Conservation (phyloP, 768 basidiomycete genomes). For the Leccinellum luteum region DNA sequence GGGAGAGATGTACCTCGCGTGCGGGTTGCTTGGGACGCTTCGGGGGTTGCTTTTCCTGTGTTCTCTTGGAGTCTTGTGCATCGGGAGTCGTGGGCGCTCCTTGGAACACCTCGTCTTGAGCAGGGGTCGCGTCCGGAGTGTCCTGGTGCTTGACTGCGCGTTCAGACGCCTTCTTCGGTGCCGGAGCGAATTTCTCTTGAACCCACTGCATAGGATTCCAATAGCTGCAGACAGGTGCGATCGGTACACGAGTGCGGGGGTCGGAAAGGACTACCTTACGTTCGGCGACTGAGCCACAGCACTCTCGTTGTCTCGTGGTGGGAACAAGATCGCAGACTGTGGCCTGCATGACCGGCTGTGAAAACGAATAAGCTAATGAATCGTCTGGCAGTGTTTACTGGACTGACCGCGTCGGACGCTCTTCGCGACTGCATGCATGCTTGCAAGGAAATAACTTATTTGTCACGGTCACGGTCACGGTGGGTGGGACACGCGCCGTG, state of each 20-base stretch:
- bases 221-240: conserved; percentile 37
- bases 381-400: not conserved
- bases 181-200: conserved; percentile 53
- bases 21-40: conserved; percentile 26
- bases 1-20: conserved; percentile 22
- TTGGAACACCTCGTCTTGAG: conserved; percentile 45
- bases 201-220: conserved; percentile 65
- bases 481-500: too few relatives aligned
- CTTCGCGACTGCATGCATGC: conserved; percentile 29
- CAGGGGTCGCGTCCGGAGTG: conserved; percentile 21
- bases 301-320: conserved; percentile 19
- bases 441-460: conserved; percentile 17
- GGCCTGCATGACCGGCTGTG: conserved; percentile 13
- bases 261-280: conserved; percentile 36
- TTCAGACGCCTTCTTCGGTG: conserved; percentile 40
- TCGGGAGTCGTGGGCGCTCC: conserved; percentile 22
- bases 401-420: conserved; percentile 26
- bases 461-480: conserved; percentile 12
- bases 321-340: conserved; percentile 9
- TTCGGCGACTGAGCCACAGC: conserved; percentile 40
- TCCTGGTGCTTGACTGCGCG: conserved; percentile 41
- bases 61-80: conserved; percentile 22
- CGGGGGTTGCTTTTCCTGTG: conserved; percentile 8
- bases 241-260: not conserved
- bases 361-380: not conserved